Base-by-base conservation (phyloP, 2,329 filamentous ascomycete species). In the Diplocarpon mali region DNA sequence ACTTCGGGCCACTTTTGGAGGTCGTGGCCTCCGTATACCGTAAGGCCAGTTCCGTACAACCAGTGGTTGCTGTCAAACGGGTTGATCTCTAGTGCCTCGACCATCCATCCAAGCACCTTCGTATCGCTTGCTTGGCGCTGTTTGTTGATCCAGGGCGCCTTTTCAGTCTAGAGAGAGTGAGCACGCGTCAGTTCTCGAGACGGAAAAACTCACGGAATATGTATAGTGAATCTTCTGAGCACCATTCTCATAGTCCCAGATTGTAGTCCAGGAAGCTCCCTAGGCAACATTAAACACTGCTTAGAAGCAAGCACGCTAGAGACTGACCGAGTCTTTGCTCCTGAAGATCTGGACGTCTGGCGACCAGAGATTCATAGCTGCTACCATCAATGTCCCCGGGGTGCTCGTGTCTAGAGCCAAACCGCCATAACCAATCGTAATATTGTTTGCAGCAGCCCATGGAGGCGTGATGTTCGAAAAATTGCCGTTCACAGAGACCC, bases 401-500 rank as follows among this genome's bases (percentile, higher is more conserved):
- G 69, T 71, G 50, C 70, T 65, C 50, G 69, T 62, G 40, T 78
- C 75, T 13, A 78, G 61, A 0, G 67, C 65, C 1, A 78, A 60
- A 2, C 75, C 75, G 4, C 75, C 75, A 37, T 76, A 78, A 1
- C 75, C 75, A 44, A 69, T 75, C 53, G 66, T 67, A 44, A 47
- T 31, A 28, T 44, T 34, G 16, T 43, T 38, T 34, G 36, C 38
- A 41, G 40, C 40, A 40, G 64, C 46, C 39, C 36, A 42, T 0
- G 67, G 68, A 0, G 75, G 75, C 0, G 72, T 77, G 53, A 78
- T 78, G 53, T 79, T 63, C 10, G 65, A 72, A 72, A 73, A 78
- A 1, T 61, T 65, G 27, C 62, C 59, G 2, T 62, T 61, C 1
- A 65, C 55, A 36, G 77, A 66, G 44, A 76, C 77, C 42, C 69